phyloP scores from a whole-genome alignment of 2,329 filamentous ascomycete species.

The Chrysoporthe deuterocubensis region DNA sequence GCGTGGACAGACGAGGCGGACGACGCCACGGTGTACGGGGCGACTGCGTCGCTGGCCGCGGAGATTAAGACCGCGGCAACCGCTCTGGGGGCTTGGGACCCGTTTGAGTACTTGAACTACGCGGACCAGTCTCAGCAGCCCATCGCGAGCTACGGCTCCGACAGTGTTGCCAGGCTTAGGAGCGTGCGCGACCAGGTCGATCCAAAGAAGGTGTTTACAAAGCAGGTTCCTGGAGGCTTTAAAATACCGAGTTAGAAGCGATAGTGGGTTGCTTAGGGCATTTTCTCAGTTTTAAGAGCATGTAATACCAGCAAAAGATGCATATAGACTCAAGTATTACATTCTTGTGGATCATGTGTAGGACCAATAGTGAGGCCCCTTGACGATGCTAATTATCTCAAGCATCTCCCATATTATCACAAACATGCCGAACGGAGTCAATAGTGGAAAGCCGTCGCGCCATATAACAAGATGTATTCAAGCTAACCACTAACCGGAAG shows the following conservation, averaged over 20 bases:
- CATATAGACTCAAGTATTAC: background rate
- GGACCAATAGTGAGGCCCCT: too few species aligned
- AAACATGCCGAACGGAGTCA: too few species aligned
- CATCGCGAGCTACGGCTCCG: constrained; percentile 31
- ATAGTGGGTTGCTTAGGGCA: background rate
- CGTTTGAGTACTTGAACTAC: constrained; percentile 33
- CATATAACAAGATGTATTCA: too few species aligned
- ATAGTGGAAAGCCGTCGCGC: too few species aligned
- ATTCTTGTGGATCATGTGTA: too few species aligned
- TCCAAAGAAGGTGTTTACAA: background rate
- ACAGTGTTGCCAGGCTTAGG: constrained; percentile 28
- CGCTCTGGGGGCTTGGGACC: constrained; percentile 29
- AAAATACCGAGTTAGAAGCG: background rate
- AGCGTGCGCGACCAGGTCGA: constrained; percentile 14
- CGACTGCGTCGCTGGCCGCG: constrained; percentile 9
- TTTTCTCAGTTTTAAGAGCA: background rate
- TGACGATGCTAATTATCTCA: too few species aligned
- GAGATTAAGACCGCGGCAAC: constrained; percentile 17
- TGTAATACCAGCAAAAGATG: background rate
- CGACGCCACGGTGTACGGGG: constrained; percentile 2
- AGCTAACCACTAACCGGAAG: too few species aligned
- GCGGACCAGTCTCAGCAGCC: constrained; percentile 33
- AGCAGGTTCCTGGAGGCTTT: constrained; percentile 4
- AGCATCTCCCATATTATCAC: too few species aligned
- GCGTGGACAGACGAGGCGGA: constrained; percentile 1